Conservation (phyloP, 2,329 filamentous ascomycete genomes). For the Scytalidium sp. region DNA sequence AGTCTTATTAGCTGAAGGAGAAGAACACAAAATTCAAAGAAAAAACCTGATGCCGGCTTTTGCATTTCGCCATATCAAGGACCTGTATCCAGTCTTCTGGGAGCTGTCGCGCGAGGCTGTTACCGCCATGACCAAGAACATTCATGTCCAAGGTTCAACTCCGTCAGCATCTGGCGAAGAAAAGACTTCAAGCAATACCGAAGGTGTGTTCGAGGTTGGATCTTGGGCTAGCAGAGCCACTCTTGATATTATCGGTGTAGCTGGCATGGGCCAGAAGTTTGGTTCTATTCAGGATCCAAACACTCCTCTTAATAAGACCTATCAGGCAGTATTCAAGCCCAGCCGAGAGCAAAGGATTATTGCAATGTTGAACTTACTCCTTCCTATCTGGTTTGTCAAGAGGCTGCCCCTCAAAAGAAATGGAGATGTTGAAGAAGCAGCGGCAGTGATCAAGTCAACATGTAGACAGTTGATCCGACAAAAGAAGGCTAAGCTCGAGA, state of each 20-base stretch:
- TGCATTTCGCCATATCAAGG: conserved; percentile 79
- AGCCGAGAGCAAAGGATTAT: conserved; percentile 50
- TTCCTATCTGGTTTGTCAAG: conserved; percentile 60
- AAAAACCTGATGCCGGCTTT: conserved; percentile 81
- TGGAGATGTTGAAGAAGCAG: conserved; percentile 55
- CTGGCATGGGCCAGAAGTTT: conserved; percentile 71
- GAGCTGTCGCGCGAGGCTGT: conserved; percentile 68
- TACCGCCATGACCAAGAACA: conserved; percentile 52
- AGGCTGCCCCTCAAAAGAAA: conserved; percentile 70
- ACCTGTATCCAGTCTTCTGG: conserved; percentile 85
- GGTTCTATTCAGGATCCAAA: conserved; percentile 58
- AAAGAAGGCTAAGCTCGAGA: conserved; percentile 59
- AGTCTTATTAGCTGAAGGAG: conserved; percentile 80
- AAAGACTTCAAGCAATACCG: conserved; percentile 20
- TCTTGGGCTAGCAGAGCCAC: conserved; percentile 66
- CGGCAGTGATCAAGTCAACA: conserved; percentile 57
- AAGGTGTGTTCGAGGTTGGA: conserved; percentile 52
- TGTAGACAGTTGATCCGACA: conserved; percentile 67
- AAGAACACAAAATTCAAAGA: conserved; percentile 80
- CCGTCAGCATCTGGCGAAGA: conserved; percentile 31
- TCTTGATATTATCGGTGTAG: conserved; percentile 72
- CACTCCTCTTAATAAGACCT: conserved; percentile 56
- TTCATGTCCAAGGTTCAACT: conserved; percentile 36
- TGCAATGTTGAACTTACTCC: conserved; percentile 55
- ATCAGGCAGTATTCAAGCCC: conserved; percentile 53